Base-by-base conservation (phyloP, 169 alveolate species). In the Plasmodium gaboni region DNA sequence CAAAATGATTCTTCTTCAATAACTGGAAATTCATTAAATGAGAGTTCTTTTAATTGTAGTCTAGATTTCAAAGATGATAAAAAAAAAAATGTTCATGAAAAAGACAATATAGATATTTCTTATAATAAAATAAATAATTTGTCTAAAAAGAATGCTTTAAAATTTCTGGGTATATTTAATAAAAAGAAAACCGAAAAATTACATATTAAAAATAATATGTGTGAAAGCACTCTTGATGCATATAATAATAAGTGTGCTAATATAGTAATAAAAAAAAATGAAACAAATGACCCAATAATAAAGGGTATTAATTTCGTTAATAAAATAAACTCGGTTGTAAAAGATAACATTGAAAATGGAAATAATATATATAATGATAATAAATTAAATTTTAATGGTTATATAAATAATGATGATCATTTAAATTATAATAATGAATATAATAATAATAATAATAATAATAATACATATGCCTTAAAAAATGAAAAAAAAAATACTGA, bases 151-250 rank as follows among this genome's bases (percentile, higher is more conserved):
- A 83, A 83, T 57, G 91, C 91, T 26, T 68, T 83, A 46, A 44
- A 83, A 55, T 83, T 68, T 64, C 67, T 83, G 69, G 91, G 91
- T 83, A 38, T 83, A 57, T 19, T 38, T 5, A 83, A 83, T 24
- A 67, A 68, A 83, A 83, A 67, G 38, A 32, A 60, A 67, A 15
- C 42, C 12, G 28, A 67, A 67, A 67, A 83, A 32, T 26, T 13
- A 8, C 15, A 60, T 15, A 24, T 46, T 59, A 26, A 67, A 28
- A 83, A 55, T 28, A 28, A 28, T 48, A 26, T n/a, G 32, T 0
- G 51, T 15, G 83, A 83, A 68, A 13, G 73, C 83, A 55, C 68
- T 57, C 65, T 5, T 19, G 7, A 64, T 76, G 76, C 88, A 76
- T 67, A 46, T 63, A 72, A 24, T 5, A 38, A 38, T 38, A 38